These are phyloP conservation scores for Aspergillus terreus DNA, from an alignment of 2,329 filamentous ascomycete genomes.

Conservation along the genomic window DNA sequence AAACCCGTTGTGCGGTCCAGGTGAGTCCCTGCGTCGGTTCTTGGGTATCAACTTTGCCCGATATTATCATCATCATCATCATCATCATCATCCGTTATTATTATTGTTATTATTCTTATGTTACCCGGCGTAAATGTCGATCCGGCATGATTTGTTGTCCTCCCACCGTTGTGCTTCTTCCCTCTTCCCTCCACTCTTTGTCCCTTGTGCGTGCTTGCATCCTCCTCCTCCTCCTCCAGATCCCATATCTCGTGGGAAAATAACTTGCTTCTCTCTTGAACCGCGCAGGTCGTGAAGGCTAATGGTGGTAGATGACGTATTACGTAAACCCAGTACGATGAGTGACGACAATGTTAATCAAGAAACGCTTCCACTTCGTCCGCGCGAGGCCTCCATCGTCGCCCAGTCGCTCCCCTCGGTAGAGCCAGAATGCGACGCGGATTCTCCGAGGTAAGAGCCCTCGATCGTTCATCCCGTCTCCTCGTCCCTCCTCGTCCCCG, in stretches of 20 bases:
- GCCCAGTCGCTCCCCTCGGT: background rate
- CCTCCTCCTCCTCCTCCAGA: background rate
- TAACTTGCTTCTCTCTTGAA: background rate
- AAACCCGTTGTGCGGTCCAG: too few species aligned
- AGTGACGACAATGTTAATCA: constrained; percentile 15
- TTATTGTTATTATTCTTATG: too few species aligned
- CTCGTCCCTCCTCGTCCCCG: too few species aligned
- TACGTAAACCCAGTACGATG: constrained; percentile 15
- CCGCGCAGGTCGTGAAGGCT: too few species aligned
- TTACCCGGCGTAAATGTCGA: background rate
- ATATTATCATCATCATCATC: too few species aligned
- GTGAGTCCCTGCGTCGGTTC: too few species aligned
- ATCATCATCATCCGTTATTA: too few species aligned
- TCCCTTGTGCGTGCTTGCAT: background rate
- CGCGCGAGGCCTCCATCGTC: constrained; percentile 1
- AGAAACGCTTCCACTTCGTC: constrained; percentile 14
- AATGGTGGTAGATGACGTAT: constrained; percentile 17
- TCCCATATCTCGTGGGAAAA: background rate
- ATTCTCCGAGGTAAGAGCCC: background rate
- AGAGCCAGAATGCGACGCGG: background rate
- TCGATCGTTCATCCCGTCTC: too few species aligned
- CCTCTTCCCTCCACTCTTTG: background rate
- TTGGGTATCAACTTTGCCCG: too few species aligned
- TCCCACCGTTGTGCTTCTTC: background rate
- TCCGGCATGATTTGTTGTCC: background rate